Percentiles rank a stretch among this genome's conserved stretches.
Evolutionary conservation across 495 filamentous ascomycete species (phyloP).

Genomic region (Penicillium cataractarum): DNA sequence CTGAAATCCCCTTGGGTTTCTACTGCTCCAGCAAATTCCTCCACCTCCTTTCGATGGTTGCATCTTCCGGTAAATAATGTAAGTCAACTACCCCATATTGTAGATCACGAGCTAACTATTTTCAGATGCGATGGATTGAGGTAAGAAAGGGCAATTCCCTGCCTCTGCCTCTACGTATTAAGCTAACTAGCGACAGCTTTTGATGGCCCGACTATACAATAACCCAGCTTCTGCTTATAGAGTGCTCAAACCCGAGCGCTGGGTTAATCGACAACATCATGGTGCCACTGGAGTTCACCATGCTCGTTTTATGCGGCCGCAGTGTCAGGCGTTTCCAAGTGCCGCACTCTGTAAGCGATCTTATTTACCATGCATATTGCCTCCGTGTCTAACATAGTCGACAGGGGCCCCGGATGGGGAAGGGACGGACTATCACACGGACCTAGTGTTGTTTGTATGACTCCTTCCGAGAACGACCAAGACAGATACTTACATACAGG

Average conservation of each 20-base stretch:
- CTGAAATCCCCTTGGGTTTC: background rate
- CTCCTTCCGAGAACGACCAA: background rate
- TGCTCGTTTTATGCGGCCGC: background rate
- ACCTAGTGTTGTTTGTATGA: background rate
- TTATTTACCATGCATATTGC: background rate
- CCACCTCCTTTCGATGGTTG: background rate
- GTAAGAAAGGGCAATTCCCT: background rate
- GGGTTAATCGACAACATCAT: background rate
- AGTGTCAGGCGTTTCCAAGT: background rate
- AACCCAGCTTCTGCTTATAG: background rate
- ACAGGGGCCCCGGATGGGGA: background rate
- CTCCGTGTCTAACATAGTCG: background rate
- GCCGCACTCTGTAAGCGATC: background rate
- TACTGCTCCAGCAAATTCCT: background rate
- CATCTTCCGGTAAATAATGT: background rate
- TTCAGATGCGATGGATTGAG: background rate
- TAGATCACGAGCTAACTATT: background rate
- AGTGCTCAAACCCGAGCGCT: background rate
- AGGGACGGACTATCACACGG: background rate
- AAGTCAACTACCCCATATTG: background rate
- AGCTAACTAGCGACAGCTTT: background rate
- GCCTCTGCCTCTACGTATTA: background rate
- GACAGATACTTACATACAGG: background rate
- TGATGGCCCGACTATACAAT: background rate
- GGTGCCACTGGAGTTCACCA: background rate